Conservation (phyloP, 2,329 filamentous ascomycete genomes). For the Ascochyta clinopodiicola region DNA sequence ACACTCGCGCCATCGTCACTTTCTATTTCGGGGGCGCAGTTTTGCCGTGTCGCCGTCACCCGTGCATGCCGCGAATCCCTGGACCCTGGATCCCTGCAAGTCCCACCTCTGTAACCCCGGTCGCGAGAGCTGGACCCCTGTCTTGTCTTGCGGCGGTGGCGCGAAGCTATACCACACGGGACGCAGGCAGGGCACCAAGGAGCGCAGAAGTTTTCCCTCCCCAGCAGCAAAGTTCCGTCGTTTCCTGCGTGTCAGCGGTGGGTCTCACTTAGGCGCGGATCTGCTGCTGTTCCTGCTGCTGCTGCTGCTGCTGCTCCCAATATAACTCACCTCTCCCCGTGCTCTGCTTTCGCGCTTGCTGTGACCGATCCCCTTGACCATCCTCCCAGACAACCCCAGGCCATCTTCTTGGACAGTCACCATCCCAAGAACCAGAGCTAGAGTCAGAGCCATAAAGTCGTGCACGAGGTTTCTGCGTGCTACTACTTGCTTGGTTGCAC, state of each 20-base stretch:
- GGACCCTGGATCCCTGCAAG: conserved; percentile 11
- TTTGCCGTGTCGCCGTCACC: conserved; percentile 34
- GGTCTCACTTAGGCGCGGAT: conserved; percentile 27
- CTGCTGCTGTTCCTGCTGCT: conserved; percentile 1
- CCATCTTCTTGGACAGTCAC: conserved; percentile 1
- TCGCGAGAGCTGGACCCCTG: not conserved
- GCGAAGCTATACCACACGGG: conserved; percentile 30
- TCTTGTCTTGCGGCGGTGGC: conserved; percentile 18
- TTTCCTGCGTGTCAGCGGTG: conserved; percentile 28
- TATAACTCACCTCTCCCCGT: conserved; percentile 36
- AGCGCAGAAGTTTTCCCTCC: conserved; percentile 20
- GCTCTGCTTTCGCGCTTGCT: conserved; percentile 15
- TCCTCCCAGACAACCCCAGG: conserved; percentile 13
- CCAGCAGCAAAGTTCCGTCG: conserved; percentile 27
- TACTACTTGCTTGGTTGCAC: conserved; percentile 13
- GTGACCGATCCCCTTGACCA: conserved; percentile 18
- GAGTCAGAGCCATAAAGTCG: conserved; percentile 22
- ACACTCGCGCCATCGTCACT: conserved; percentile 31
- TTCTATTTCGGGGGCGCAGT: conserved; percentile 39
- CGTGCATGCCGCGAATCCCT: conserved; percentile 22
- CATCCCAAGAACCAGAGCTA: conserved; percentile 1
- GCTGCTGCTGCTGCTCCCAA: conserved; percentile 29
- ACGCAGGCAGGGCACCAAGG: conserved; percentile 31
- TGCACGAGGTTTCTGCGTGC: conserved; percentile 33
- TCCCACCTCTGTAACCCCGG: conserved; percentile 17